Evolutionary conservation across 495 filamentous ascomycete genomes (phyloP).

Genomic region (Darksidea phi): DNA sequence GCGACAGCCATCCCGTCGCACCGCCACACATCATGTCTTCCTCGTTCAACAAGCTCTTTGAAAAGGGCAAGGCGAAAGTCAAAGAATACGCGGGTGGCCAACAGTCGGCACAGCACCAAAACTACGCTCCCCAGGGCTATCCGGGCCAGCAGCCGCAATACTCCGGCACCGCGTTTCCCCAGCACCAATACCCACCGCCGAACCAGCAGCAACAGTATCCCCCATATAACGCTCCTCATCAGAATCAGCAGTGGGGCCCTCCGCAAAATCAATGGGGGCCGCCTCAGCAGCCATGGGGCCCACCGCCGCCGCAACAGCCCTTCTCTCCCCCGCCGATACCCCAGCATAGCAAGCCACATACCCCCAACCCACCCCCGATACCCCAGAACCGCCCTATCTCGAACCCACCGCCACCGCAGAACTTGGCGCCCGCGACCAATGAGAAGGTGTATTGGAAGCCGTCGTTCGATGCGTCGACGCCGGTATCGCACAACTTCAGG

Average conservation of each 20-base stretch:
- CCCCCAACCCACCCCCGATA: conserved; percentile 17
- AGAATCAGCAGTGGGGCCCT: conserved; percentile 9
- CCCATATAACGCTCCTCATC: neutral
- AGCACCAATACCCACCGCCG: neutral
- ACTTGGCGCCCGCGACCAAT: neutral
- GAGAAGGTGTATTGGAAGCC: conserved; percentile 44
- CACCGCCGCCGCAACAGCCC: conserved; percentile 5
- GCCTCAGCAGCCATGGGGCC: conserved; percentile 16
- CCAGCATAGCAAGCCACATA: conserved; percentile 21
- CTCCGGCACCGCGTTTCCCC: neutral
- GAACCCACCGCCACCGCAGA: conserved; percentile 6
- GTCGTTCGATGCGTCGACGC: conserved; percentile 38
- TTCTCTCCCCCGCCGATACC: conserved; percentile 28
- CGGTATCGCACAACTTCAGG: conserved; percentile 42
- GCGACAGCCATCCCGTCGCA: neutral
- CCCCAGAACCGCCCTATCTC: conserved; percentile 15
- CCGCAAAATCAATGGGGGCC: conserved; percentile 10
- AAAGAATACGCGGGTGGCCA: conserved; percentile 20
- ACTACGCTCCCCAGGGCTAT: conserved; percentile 8
- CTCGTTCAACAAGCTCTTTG: conserved; percentile 24
- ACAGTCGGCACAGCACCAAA: conserved; percentile 12
- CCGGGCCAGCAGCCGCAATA: conserved; percentile 7
- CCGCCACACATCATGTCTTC: conserved; percentile 7
- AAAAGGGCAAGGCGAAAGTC: conserved; percentile 33
- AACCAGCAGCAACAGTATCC: conserved; percentile 6